A percentile compares a stretch with the other conserved stretches of the same genome.
Evolutionary conservation across 106 monocot genomes (phyloP).

Genomic region (Chionographis japonica): DNA sequence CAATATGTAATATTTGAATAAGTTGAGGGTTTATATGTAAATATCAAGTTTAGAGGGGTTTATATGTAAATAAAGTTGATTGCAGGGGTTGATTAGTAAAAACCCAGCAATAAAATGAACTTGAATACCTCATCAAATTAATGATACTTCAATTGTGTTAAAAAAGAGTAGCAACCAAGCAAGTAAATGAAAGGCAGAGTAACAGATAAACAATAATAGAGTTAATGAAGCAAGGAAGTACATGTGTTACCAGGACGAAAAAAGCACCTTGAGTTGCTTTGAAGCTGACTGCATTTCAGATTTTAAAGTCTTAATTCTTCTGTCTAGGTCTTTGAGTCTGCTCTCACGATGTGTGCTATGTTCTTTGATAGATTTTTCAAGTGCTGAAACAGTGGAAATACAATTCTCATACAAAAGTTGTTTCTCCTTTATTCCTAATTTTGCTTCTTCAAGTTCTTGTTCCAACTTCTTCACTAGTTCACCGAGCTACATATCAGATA

Average conservation of each 20-base stretch:
- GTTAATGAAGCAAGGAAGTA: too few relatives aligned
- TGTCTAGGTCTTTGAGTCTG: conserved; percentile 74
- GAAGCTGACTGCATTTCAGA: conserved; percentile 68
- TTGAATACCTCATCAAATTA: too few relatives aligned
- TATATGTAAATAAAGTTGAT: too few relatives aligned
- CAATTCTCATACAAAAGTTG: conserved; percentile 42
- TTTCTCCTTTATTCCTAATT: conserved; percentile 44
- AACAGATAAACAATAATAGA: neutral
- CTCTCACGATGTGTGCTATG: conserved; percentile 58
- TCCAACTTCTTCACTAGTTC: conserved; percentile 76
- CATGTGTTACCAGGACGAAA: neutral
- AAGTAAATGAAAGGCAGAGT: too few relatives aligned
- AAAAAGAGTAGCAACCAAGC: too few relatives aligned
- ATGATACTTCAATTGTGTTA: too few relatives aligned
- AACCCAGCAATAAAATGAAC: too few relatives aligned
- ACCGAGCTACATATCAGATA: conserved; percentile 47
- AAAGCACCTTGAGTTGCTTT: conserved; percentile 76
- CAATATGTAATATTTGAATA: too few relatives aligned
- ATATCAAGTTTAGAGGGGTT: too few relatives aligned
- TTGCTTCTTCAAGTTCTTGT: conserved; percentile 68
- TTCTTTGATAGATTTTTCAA: conserved; percentile 76
- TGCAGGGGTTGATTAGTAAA: too few relatives aligned
- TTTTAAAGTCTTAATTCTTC: conserved; percentile 68
- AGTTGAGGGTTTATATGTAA: too few relatives aligned
- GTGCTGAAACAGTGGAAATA: conserved; percentile 49